These are phyloP conservation scores for Paramecium sonneborni DNA, from an alignment of 73 alveolate species.

Conservation along the genomic window DNA sequence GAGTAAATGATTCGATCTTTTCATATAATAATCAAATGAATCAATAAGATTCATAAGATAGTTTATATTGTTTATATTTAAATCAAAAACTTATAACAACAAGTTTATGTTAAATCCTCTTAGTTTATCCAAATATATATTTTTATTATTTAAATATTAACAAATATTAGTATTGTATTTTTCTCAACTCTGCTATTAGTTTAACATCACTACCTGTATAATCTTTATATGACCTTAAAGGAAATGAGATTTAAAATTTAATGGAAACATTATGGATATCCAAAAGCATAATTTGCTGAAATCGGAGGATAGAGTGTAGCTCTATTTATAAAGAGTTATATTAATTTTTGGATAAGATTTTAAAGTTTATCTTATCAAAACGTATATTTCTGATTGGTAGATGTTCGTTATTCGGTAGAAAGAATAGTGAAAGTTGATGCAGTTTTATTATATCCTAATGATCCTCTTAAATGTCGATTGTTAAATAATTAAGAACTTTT, in stretches of 20 bases:
- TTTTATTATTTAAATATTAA: background rate
- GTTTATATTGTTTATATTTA: too few species aligned
- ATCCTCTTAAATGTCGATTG: conserved; percentile 28
- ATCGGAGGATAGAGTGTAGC: conserved; percentile 13
- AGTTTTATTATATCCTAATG: background rate
- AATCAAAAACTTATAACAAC: background rate
- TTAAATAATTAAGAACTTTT: background rate
- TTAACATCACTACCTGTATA: background rate
- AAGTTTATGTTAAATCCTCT: background rate
- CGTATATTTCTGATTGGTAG: conserved; percentile 43
- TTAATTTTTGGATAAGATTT: conserved; percentile 1
- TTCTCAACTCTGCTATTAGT: background rate
- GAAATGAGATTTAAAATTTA: background rate
- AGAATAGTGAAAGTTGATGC: conserved; percentile 24
- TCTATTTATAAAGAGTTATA: background rate
- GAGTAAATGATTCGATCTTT: too few species aligned
- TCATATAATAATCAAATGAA: too few species aligned
- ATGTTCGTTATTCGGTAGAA: background rate
- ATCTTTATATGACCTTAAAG: background rate
- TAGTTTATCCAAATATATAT: background rate
- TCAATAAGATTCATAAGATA: too few species aligned
- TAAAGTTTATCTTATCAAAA: background rate
- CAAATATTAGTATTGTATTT: background rate
- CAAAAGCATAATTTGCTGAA: conserved; percentile 41
- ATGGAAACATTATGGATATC: background rate